phyloP scores from a whole-genome alignment of 1,284 basidiomycete species.

The Jaminaea rosea region DNA sequence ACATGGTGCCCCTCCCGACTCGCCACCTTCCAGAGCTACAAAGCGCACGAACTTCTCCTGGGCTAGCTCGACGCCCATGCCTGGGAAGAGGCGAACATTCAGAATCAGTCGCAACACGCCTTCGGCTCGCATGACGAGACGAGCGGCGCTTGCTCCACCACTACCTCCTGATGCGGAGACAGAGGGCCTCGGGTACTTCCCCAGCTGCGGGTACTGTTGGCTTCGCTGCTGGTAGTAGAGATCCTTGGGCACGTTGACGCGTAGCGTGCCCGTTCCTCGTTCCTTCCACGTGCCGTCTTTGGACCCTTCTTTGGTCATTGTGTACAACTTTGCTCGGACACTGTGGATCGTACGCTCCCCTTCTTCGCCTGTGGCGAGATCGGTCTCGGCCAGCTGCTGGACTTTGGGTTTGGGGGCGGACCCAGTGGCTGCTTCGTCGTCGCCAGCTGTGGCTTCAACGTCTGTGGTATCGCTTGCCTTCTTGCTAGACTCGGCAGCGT shows the following conservation, averaged over 20 bases:
- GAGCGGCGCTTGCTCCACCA: no score
- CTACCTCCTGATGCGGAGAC: no score
- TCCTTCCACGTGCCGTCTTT: slow-evolving; percentile 69
- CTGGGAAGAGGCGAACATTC: slow-evolving; percentile 75
- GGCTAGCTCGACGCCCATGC: slow-evolving; percentile 69
- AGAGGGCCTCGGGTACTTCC: no score
- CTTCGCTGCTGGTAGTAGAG: no score
- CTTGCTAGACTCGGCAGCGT: background rate
- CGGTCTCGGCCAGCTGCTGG: slow-evolving; percentile 13
- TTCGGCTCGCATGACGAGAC: slow-evolving; percentile 83
- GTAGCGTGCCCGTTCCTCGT: slow-evolving; percentile 71
- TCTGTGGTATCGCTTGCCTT: background rate
- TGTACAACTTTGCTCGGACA: slow-evolving; percentile 74
- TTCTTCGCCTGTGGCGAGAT: slow-evolving; percentile 74
- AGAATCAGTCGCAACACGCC: slow-evolving; percentile 75
- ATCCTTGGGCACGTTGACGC: slow-evolving; percentile 60
- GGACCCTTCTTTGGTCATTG: slow-evolving; percentile 49
- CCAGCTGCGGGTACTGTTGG: no score
- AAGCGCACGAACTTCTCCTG: slow-evolving; percentile 52
- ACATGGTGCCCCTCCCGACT: slow-evolving; percentile 13
- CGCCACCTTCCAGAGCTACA: slow-evolving; percentile 37
- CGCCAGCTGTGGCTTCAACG: background rate
- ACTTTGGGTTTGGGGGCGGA: background rate
- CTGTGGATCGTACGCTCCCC: slow-evolving; percentile 76
- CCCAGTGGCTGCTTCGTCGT: no score